phyloP scores from a whole-genome alignment of 2,329 filamentous ascomycete genomes.

The Pyrenochaeta sp. region DNA sequence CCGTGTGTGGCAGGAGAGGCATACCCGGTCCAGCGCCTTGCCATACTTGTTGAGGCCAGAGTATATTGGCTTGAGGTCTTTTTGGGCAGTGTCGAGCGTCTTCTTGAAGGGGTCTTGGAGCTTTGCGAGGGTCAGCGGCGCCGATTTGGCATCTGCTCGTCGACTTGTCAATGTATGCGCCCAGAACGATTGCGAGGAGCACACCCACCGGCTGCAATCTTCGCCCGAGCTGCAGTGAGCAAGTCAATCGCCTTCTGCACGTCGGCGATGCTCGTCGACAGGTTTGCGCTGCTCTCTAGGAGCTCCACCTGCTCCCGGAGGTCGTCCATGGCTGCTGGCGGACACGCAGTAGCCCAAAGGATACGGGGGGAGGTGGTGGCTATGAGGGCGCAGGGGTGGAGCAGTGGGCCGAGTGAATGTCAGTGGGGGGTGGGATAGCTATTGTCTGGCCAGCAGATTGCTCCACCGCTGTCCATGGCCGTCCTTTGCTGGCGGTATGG shows the following conservation, averaged over 20 bases:
- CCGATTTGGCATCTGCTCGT: conserved; percentile 69
- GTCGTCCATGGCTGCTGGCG: conserved; percentile 61
- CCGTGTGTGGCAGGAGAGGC: conserved; percentile 11
- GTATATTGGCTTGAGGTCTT: conserved; percentile 83
- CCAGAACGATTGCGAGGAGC: not conserved
- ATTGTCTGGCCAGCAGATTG: conserved; percentile 26
- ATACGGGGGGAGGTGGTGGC: conserved; percentile 2
- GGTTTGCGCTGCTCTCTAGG: conserved; percentile 73
- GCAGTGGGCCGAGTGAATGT: conserved; percentile 1
- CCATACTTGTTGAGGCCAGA: conserved; percentile 83
- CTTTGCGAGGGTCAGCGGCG: conserved; percentile 79
- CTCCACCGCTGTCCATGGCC: conserved; percentile 32
- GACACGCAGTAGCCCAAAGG: conserved; percentile 7
- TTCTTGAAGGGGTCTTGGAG: conserved; percentile 86
- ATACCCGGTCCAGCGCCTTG: conserved; percentile 83
- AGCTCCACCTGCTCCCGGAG: conserved; percentile 79
- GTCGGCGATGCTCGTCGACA: conserved; percentile 76
- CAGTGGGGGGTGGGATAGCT: conserved; percentile 4
- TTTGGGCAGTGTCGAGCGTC: conserved; percentile 80
- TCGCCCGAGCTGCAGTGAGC: conserved; percentile 75
- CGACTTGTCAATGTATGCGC: conserved; percentile 22
- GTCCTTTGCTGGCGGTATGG: conserved; percentile 22
- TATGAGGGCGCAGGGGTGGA: conserved; percentile 10
- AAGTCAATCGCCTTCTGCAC: conserved; percentile 84
- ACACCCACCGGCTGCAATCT: conserved; percentile 69